Conservation (phyloP, 306 rosid species). For the Quercus mongolica region DNA sequence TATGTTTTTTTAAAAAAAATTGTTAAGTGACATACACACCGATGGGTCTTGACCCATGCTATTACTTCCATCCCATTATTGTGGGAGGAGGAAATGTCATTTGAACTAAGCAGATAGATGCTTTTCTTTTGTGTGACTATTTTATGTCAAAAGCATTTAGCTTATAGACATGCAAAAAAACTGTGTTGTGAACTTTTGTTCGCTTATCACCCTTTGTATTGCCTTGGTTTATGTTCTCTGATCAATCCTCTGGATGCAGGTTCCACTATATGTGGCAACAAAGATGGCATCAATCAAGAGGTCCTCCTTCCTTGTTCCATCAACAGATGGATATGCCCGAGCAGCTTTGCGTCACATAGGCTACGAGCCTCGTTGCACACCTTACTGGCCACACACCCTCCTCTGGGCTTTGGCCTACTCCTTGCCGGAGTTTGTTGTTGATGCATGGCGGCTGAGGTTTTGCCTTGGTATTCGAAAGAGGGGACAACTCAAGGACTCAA, state of each 20-base stretch:
- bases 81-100: too few species aligned
- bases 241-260: constrained; percentile 44
- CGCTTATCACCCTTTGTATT: not conserved
- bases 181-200: not conserved
- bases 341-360: constrained; percentile 85
- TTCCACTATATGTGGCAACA: constrained; percentile 91
- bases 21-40: too few species aligned
- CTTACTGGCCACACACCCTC: constrained; percentile 88
- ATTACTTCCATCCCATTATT: too few species aligned
- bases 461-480: constrained; percentile 68
- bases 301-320: constrained; percentile 92
- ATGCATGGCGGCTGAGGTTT: constrained; percentile 75
- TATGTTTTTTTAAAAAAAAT: too few species aligned
- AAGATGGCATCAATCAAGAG: constrained; percentile 93
- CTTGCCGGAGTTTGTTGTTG: constrained; percentile 62
- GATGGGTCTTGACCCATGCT: too few species aligned
- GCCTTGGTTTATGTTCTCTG: constrained; percentile 9
- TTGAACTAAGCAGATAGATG: too few species aligned
- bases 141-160: too few species aligned
- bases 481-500: constrained; percentile 76
- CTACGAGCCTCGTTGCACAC: constrained; percentile 90
- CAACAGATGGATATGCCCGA: constrained; percentile 70
- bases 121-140: too few species aligned
- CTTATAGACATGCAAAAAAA: not conserved
- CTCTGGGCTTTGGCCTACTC: constrained; percentile 64